phyloP scores from a whole-genome alignment of 129 eudicot genomes.

The Solidago caesia region DNA sequence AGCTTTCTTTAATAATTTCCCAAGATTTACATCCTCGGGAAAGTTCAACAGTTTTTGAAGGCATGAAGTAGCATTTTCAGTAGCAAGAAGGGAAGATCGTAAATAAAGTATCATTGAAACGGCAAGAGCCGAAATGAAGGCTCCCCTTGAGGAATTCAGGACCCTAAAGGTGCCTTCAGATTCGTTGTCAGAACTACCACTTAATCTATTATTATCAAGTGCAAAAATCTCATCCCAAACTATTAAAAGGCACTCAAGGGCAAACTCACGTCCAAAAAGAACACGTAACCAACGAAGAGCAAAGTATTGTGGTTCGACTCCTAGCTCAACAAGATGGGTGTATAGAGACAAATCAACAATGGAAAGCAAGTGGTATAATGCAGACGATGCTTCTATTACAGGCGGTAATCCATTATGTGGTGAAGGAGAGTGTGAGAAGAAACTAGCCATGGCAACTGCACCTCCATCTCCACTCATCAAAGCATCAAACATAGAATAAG shows the following conservation, averaged over 20 bases:
- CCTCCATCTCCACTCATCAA: conserved; percentile 83
- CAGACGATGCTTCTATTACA: conserved; percentile 89
- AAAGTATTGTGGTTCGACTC: conserved; percentile 97
- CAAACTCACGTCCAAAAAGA: conserved; percentile 87
- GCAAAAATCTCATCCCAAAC: conserved; percentile 94
- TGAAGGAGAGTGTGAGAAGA: conserved; percentile 66
- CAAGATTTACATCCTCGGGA: conserved; percentile 55
- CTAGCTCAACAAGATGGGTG: conserved; percentile 81
- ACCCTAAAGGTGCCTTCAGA: conserved; percentile 43
- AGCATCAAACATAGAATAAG: conserved; percentile 89
- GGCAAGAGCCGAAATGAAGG: conserved; percentile 76
- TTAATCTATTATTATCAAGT: conserved; percentile 45
- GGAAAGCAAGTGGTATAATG: conserved; percentile 78
- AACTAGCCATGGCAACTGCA: conserved; percentile 83
- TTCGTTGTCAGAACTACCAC: conserved; percentile 29
- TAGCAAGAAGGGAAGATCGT: conserved; percentile 84
- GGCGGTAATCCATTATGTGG: conserved; percentile 63
- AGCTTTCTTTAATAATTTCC: conserved; percentile 60
- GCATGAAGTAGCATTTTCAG: conserved; percentile 84
- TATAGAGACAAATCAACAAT: conserved; percentile 76
- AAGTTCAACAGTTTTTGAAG: conserved; percentile 86
- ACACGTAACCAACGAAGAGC: conserved; percentile 96
- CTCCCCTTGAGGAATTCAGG: conserved; percentile 70
- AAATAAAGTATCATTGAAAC: conserved; percentile 82
- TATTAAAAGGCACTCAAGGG: conserved; percentile 59